Evolutionary conservation across 2,329 filamentous ascomycete genomes (phyloP), one percentile per base, ranked within the genome.

Genomic region (Triangularia verruculosa): DNA sequence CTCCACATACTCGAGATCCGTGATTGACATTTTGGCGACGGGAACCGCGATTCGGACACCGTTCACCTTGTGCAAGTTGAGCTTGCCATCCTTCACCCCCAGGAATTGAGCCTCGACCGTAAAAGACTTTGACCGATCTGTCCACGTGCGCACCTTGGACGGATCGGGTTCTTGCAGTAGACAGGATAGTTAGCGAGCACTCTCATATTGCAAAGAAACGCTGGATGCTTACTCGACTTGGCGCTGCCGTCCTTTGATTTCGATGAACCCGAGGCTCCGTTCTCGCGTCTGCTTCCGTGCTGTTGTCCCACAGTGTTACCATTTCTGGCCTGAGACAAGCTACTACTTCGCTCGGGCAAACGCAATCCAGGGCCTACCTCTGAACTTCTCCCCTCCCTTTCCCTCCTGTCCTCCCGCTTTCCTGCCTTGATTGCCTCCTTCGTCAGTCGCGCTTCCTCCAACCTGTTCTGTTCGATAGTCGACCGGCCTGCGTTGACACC

Each of bases 11-110:
- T 97, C 94, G 43, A 99, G 82, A 77, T 99, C 95, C 72, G 94
- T 91, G 51, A 93, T 83, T 0, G 94, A 96, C 95, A 99, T 99
- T 76, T 99, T 99, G 43, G 87, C 82, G 27, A 98, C 87, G 2
- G 95, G 95, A 3, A 99, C 95, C 8, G 95, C 95, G 76, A 99
- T 99, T 78, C 98, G 98, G 71, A 99, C 93, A 39, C 95, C 95
- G 74, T 99, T 99, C 78, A 92, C 85, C 80, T 99, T 99, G 81
- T 99, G 95, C 22, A 99, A 82, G 77, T 99, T 96, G 69, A 99
- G 96, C 77, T 98, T 98, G 67, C 93, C 92, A 74, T 98, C 95
- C 75, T 92, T 92, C 59, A 98, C 84, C 27, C 93, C 94, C 59
- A 99, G 86, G 73, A 98, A 99, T 74, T 99, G 92, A 15, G 95